Base-by-base conservation (phyloP, 345 rosid species). In the Corchorus capsularis region DNA sequence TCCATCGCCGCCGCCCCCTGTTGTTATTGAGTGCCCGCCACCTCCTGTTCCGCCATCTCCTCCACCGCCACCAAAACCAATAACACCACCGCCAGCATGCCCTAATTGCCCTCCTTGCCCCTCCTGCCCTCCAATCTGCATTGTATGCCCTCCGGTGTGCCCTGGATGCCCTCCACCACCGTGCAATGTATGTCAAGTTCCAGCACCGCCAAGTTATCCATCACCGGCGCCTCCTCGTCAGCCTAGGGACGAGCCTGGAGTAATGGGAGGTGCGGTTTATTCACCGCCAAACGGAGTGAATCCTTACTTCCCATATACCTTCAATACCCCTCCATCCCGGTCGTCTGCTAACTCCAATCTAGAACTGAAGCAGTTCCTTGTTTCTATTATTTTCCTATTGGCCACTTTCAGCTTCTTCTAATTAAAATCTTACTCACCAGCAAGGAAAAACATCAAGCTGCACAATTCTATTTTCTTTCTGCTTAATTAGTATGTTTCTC, bases 1-100 rank as follows among this genome's bases (percentile, higher is more conserved):
- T 11, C 76, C 65, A 12, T 60, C 83, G 14, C 80, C 81, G 0
- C 86, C 86, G 12, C 81, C 83, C 1, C 76, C 17, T 5, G 79
- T 71, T 8, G 17, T 27, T 27, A 27, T 27, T 27, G 27, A 77
- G 9, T 83, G 83, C 59, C 84, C 84, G 27, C 86, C 73, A 32
- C 46, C 73, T 32, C 72, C 85, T 2, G 54, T 79, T 3, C 80
- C 83, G 12, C 85, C 78, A 0, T 73, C 78, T 8, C 73, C 76
- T 9, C 70, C 80, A 1, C 57, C 72, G 16, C 47, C 75, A 2
- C 53, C 76, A 45, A 79, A 66, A 0, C 79, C 79, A 4, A 77
- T 80, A 0, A 77, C 77, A 7, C 41, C 79, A 2, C 79, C 85
- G 15, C 70, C 86, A 50, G 9, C 2, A 35, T 27, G 71, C 43